A percentile compares a stretch with the other conserved stretches of the same genome.
These are phyloP conservation scores for Populus tremula DNA, from an alignment of 345 rosid species.

Conservation along the genomic window DNA sequence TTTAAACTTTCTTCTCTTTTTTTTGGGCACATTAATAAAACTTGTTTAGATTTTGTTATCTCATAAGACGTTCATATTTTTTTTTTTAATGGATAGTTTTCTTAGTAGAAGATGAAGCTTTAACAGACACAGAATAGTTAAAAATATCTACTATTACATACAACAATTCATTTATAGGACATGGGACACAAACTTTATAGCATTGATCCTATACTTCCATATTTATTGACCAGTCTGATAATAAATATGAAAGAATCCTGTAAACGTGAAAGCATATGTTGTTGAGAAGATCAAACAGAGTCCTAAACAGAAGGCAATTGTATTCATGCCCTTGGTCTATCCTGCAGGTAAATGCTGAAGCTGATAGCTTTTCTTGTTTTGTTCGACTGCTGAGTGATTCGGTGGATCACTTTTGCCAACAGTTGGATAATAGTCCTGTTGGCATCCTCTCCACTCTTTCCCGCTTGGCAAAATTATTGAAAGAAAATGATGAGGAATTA, in stretches of 20 bases:
- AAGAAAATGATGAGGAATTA: slow-evolving; percentile 58
- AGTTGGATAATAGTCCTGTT: slow-evolving; percentile 61
- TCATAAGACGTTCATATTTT: neutral
- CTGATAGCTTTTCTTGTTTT: slow-evolving; percentile 64
- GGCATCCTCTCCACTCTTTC: slow-evolving; percentile 68
- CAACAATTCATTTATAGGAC: neutral
- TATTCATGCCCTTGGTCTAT: neutral
- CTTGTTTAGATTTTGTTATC: neutral
- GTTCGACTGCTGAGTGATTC: slow-evolving; percentile 59
- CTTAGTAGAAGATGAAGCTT: neutral
- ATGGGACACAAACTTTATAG: neutral
- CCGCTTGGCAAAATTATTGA: slow-evolving; percentile 51
- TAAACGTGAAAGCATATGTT: neutral
- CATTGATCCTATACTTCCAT: neutral
- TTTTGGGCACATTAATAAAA: neutral
- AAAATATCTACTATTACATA: neutral
- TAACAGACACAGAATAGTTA: neutral
- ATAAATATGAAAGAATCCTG: neutral
- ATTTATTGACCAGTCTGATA: neutral
- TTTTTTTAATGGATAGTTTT: neutral
- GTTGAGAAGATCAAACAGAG: neutral
- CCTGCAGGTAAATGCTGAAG: slow-evolving; percentile 59
- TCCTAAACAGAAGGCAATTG: neutral
- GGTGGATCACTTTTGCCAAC: slow-evolving; percentile 71
- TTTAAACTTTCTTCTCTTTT: neutral